Conservation (phyloP, 2,329 filamentous ascomycete genomes). For the Fusarium xyrophilum region DNA sequence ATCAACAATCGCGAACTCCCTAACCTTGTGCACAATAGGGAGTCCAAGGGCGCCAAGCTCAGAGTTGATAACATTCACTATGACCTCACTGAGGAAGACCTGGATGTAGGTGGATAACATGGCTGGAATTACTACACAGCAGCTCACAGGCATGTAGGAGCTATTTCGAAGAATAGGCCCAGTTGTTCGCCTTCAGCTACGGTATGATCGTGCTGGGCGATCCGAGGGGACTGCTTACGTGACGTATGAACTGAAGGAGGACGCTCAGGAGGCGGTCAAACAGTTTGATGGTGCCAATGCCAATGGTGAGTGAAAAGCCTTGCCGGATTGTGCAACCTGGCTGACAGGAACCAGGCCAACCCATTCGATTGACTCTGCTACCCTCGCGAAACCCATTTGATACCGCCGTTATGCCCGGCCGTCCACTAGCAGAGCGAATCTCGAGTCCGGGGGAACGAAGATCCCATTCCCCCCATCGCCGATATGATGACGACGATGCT, state of each 20-base stretch:
- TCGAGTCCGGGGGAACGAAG: slow-evolving; percentile 64
- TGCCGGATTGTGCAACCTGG: neutral
- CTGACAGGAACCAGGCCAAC: slow-evolving; percentile 64
- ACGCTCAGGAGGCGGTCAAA: slow-evolving; percentile 76
- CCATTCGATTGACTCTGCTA: slow-evolving; percentile 76
- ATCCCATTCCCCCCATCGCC: slow-evolving; percentile 61
- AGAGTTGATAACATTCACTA: slow-evolving; percentile 92
- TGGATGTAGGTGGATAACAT: slow-evolving; percentile 64
- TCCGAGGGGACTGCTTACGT: slow-evolving; percentile 86
- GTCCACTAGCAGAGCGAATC: slow-evolving; percentile 67
- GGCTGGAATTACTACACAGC: neutral
- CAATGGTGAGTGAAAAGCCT: slow-evolving; percentile 61
- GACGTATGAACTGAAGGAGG: slow-evolving; percentile 73
- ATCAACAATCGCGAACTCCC: slow-evolving; percentile 10
- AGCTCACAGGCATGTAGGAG: slow-evolving; percentile 61
- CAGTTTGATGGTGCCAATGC: slow-evolving; percentile 92
- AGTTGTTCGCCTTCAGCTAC: slow-evolving; percentile 70
- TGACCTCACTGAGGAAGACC: slow-evolving; percentile 83
- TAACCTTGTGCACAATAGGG: slow-evolving; percentile 47
- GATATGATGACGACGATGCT: slow-evolving; percentile 62
- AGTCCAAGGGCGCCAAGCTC: slow-evolving; percentile 70
- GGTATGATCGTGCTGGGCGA: slow-evolving; percentile 87
- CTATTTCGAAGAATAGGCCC: slow-evolving; percentile 81
- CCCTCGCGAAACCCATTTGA: slow-evolving; percentile 66
- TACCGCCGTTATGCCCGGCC: slow-evolving; percentile 60